These are phyloP conservation scores for Pythium sp. DNA, from an alignment of 352 stramenopile genomes.

Conservation along the genomic window DNA sequence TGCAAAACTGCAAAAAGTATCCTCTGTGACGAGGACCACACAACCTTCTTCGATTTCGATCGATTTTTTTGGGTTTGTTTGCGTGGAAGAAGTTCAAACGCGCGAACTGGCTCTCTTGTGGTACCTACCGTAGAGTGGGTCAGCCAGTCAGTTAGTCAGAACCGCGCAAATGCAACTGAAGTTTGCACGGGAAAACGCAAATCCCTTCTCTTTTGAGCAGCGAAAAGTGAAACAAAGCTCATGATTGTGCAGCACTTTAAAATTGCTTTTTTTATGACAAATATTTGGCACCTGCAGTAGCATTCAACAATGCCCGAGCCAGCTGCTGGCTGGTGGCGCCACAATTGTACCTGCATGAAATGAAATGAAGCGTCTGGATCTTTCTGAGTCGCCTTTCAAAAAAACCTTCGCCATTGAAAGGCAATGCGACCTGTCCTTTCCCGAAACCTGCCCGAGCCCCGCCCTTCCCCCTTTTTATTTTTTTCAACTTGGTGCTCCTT, in stretches of 20 bases:
- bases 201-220: not conserved
- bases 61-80: not conserved
- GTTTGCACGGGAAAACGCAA: not conserved
- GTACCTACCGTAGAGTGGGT: constrained; percentile 3
- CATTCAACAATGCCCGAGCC: constrained; percentile 3
- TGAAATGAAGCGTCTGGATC: constrained; percentile 1
- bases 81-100: not conserved
- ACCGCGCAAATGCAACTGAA: not conserved
- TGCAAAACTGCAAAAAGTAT: not conserved
- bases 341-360: not conserved
- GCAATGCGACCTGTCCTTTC: not conserved
- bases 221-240: not conserved
- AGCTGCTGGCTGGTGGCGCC: not conserved
- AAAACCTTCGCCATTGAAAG: not conserved
- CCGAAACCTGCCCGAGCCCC: constrained; percentile 4
- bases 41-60: constrained; percentile 1
- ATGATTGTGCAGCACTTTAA: not conserved
- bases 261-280: not conserved
- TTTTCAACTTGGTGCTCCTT: no score
- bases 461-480: not conserved
- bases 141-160: constrained; percentile 6
- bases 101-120: constrained; percentile 1
- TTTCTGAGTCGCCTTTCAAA: constrained; percentile 7
- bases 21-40: not conserved
- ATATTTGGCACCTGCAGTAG: not conserved